Conservation (phyloP, 768 basidiomycete species). For the Mycena metata region DNA sequence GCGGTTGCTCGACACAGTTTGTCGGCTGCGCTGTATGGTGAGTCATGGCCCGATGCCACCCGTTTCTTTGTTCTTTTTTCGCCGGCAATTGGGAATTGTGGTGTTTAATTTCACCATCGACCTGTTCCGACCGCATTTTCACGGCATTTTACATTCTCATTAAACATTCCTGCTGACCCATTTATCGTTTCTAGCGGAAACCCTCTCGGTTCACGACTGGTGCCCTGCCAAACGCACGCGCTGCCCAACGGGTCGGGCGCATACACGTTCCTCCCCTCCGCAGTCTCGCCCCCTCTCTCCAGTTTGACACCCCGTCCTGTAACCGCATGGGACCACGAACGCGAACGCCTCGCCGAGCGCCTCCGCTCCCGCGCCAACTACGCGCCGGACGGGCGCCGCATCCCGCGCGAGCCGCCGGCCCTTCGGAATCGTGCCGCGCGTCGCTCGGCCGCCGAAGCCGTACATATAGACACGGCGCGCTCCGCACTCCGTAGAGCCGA, state of each 20-base stretch:
- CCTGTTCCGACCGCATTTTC: too few relatives aligned
- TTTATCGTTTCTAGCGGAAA: background rate
- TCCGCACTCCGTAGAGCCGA: too few relatives aligned
- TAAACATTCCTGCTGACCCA: background rate
- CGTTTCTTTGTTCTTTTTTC: background rate
- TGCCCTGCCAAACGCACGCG: background rate
- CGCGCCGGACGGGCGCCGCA: too few relatives aligned
- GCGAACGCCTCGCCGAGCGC: too few relatives aligned
- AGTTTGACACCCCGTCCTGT: too few relatives aligned
- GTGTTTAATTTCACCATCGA: background rate
- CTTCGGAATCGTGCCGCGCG: too few relatives aligned
- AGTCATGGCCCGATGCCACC: background rate
- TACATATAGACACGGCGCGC: too few relatives aligned
- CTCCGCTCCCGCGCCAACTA: too few relatives aligned
- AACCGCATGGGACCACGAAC: too few relatives aligned
- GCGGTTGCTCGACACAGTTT: background rate
- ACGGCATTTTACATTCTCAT: too few relatives aligned
- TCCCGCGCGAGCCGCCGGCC: too few relatives aligned
- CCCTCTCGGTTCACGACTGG: background rate
- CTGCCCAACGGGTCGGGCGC: background rate
- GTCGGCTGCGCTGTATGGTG: slow-evolving; percentile 5
- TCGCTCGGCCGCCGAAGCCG: too few relatives aligned
- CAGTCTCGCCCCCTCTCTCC: background rate
- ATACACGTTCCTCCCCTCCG: background rate
- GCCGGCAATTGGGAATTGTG: background rate